phyloP scores from a whole-genome alignment of 257 asterid species.

The Jaltomata sinuosa region DNA sequence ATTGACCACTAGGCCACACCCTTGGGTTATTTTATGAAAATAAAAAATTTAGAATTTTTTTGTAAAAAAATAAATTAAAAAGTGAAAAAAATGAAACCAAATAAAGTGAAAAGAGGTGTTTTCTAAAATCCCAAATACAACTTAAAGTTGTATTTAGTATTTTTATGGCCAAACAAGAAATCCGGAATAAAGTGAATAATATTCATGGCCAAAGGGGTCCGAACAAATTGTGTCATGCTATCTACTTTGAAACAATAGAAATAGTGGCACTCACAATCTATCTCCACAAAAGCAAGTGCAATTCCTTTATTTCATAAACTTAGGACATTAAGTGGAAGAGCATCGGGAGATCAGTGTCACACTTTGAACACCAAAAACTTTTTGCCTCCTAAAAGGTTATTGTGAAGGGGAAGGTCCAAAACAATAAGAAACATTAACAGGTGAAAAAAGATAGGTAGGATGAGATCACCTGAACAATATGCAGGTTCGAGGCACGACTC shows the following conservation, averaged over 20 bases:
- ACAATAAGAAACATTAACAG: background rate
- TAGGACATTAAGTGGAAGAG: background rate
- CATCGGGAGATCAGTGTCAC: background rate
- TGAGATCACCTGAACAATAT: conserved; percentile 64
- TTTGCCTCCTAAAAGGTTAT: background rate
- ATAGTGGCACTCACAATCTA: background rate
- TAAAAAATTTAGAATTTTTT: too few relatives aligned
- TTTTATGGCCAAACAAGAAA: too few relatives aligned
- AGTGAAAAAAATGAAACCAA: too few relatives aligned
- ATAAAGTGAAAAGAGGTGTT: too few relatives aligned
- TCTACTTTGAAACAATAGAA: background rate
- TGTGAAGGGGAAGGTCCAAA: background rate
- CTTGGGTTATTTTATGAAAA: too few relatives aligned
- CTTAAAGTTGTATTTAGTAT: too few relatives aligned
- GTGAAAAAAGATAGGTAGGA: conserved; percentile 1
- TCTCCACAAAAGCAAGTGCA: background rate
- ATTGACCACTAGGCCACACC: too few relatives aligned
- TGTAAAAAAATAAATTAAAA: too few relatives aligned
- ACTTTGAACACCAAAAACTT: background rate
- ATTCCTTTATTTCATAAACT: background rate
- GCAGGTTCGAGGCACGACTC: conserved; percentile 87
- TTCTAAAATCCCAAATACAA: too few relatives aligned
- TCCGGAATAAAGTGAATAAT: too few relatives aligned
- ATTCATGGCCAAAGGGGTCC: too few relatives aligned
- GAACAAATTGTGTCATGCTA: background rate